These are phyloP conservation scores for Mycosarcoma mackinlayi DNA, from an alignment of 1,284 basidiomycete genomes.

Conservation along the genomic window DNA sequence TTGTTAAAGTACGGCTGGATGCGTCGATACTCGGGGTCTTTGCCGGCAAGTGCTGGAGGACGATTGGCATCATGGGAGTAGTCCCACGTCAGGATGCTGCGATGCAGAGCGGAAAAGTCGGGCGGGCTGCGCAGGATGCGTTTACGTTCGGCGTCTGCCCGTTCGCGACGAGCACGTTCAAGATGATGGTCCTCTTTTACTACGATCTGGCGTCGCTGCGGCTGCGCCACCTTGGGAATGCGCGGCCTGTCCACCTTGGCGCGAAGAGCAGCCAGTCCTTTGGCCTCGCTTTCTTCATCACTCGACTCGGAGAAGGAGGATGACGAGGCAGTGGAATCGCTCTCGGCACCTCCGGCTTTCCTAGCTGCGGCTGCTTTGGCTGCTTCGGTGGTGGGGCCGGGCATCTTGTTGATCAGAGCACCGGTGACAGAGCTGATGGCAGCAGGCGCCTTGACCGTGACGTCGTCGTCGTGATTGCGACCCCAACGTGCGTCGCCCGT, in stretches of 20 bases:
- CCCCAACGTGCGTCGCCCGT: conserved; percentile 31
- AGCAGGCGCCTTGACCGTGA: conserved; percentile 52
- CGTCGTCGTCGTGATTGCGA: conserved; percentile 51
- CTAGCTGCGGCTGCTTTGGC: conserved; percentile 29
- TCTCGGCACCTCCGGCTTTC: conserved; percentile 22
- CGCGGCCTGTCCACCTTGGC: conserved; percentile 43
- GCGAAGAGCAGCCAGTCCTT: conserved; percentile 73
- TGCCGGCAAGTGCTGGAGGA: conserved; percentile 72
- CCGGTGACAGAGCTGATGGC: conserved; percentile 60
- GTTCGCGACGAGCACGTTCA: conserved; percentile 44
- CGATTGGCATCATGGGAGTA: conserved; percentile 77
- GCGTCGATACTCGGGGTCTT: conserved; percentile 29
- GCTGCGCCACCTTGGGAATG: conserved; percentile 70
- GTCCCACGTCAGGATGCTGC: conserved; percentile 86
- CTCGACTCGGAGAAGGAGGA: conserved; percentile 56
- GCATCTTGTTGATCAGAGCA: conserved; percentile 42
- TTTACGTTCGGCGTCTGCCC: conserved; percentile 54
- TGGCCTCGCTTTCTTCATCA: conserved; percentile 73
- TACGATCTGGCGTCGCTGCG: conserved; percentile 76
- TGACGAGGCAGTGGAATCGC: conserved; percentile 60
- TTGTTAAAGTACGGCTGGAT: conserved; percentile 76
- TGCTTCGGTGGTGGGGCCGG: conserved; percentile 25
- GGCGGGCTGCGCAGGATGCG: conserved; percentile 81
- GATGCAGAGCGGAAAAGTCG: conserved; percentile 82
- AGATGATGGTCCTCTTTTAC: conserved; percentile 73